Evolutionary conservation across 768 basidiomycete genomes (phyloP).

Genomic region (Naganishia onofrii): DNA sequence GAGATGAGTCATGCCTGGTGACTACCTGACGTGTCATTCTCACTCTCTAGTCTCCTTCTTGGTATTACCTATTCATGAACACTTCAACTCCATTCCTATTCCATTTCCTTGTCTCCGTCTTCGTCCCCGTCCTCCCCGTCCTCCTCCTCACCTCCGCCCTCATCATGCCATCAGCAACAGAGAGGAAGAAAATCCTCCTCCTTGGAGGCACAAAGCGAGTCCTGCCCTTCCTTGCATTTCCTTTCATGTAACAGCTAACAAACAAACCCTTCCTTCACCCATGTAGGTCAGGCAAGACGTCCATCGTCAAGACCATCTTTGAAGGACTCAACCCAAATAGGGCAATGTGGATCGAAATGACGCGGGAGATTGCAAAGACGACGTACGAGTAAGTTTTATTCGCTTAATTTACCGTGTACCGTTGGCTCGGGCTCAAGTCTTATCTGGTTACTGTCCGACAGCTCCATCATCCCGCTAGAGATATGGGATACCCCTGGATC

Average conservation of each 20-base stretch:
- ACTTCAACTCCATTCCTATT: too few species aligned
- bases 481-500: slow-evolving; percentile 95
- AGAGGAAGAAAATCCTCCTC: slow-evolving; percentile 45
- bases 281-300: slow-evolving; percentile 85
- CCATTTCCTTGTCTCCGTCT: too few species aligned
- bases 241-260: background rate
- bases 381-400: slow-evolving; percentile 68
- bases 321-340: slow-evolving; percentile 76
- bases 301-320: slow-evolving; percentile 87
- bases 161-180: slow-evolving; percentile 7
- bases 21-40: too few species aligned
- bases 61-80: too few species aligned
- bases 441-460: slow-evolving; percentile 51
- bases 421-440: too few species aligned
- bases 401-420: background rate
- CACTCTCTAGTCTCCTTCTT: too few species aligned
- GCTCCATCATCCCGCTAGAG: slow-evolving; percentile 86
- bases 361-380: slow-evolving; percentile 71
- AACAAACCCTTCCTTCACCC: background rate
- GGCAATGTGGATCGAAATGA: slow-evolving; percentile 84
- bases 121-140: background rate
- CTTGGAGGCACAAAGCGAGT: slow-evolving; percentile 48
- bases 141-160: background rate
- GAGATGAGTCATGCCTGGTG: too few species aligned
- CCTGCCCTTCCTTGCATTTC: background rate